Evolutionary conservation across 2,329 filamentous ascomycete species (phyloP).

Genomic region (Aspergillus calidoustus): DNA sequence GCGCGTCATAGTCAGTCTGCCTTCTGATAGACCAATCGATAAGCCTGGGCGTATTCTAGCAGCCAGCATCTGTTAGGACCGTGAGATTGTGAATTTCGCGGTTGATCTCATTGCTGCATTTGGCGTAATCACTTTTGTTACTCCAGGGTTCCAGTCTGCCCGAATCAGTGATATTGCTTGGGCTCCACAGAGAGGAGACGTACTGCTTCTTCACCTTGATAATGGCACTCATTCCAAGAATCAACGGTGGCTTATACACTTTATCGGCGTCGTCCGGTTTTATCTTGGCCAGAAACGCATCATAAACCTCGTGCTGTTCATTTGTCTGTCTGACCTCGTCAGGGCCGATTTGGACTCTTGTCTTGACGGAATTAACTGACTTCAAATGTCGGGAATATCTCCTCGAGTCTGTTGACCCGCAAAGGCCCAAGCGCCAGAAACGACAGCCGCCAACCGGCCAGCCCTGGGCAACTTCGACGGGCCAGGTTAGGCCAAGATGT

Average conservation of each 20-base stretch:
- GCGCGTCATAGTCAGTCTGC: background rate
- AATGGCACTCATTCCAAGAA: background rate
- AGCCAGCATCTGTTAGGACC: background rate
- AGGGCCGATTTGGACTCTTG: background rate
- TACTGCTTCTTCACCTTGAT: background rate
- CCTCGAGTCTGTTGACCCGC: too few relatives aligned
- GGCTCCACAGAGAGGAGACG: background rate
- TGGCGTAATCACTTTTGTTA: background rate
- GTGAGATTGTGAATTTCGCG: background rate
- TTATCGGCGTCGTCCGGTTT: background rate
- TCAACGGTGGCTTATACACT: background rate
- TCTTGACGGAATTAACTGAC: background rate
- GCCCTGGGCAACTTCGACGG: too few relatives aligned
- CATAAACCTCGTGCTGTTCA: conserved; percentile 1
- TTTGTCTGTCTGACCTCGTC: background rate
- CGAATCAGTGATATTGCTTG: background rate
- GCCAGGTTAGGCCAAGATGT: too few relatives aligned
- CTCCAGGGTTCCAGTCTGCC: background rate
- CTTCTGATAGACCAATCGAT: background rate
- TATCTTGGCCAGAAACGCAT: background rate
- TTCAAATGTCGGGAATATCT: too few relatives aligned
- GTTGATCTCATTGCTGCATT: background rate
- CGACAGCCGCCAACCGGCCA: too few relatives aligned
- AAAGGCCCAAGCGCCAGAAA: too few relatives aligned
- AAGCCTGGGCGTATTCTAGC: background rate